Conservation (phyloP, 2,329 filamentous ascomycete species). For the Colletotrichum sp. region DNA sequence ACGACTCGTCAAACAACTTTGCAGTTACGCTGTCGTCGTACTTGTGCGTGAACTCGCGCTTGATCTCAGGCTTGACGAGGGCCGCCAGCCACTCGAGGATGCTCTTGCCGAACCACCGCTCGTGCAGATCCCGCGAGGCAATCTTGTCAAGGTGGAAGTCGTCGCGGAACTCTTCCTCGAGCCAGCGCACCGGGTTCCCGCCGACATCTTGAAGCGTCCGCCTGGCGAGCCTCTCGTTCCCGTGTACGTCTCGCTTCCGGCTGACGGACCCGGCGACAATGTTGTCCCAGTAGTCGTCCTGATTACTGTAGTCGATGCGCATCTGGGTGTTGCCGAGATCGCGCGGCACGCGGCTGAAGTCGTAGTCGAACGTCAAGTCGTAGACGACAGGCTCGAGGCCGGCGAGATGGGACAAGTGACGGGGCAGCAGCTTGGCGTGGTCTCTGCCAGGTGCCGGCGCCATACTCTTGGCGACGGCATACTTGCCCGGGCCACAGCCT, state of each 20-base stretch:
- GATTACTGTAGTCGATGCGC: constrained; percentile 44
- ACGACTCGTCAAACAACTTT: constrained; percentile 27
- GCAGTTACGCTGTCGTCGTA: constrained; percentile 27
- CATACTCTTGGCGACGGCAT: constrained; percentile 2
- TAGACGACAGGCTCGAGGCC: neutral
- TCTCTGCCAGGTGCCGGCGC: neutral
- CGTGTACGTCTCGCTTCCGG: neutral
- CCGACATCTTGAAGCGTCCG: constrained; percentile 30
- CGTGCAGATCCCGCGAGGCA: constrained; percentile 31
- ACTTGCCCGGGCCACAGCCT: neutral
- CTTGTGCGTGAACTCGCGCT: constrained; percentile 27
- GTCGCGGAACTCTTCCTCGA: constrained; percentile 42
- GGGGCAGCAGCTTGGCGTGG: neutral
- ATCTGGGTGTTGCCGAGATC: constrained; percentile 36
- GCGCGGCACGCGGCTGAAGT: constrained; percentile 36
- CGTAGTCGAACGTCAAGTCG: constrained; percentile 33
- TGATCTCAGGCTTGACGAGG: constrained; percentile 28
- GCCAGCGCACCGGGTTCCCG: constrained; percentile 37
- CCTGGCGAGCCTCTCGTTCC: constrained; percentile 21
- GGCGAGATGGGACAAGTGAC: neutral
- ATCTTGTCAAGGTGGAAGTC: constrained; percentile 33
- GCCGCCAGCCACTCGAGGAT: constrained; percentile 33
- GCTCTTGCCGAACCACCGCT: constrained; percentile 38
- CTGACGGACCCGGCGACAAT: constrained; percentile 25
- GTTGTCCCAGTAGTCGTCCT: constrained; percentile 39